Evolutionary conservation across 352 stramenopile species (phyloP), one percentile per base, ranked within the genome.

Genomic region (Pythium dissimile): DNA sequence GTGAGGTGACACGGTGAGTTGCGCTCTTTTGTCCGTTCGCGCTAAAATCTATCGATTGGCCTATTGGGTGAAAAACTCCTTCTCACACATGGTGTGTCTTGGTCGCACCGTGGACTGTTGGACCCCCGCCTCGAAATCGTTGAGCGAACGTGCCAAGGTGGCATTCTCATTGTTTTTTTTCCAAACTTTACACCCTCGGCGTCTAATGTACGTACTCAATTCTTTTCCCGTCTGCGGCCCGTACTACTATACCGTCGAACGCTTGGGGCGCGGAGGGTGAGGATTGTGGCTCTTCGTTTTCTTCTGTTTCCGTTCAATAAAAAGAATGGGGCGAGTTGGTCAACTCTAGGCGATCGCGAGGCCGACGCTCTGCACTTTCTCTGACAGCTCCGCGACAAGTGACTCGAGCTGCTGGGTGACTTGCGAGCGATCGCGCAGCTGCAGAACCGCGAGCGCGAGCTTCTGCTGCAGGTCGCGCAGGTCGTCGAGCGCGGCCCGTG

Each of bases 331-430:
- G 6, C 20, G 7, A 4, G 6, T 41, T 15, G 16, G 5, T 32
- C 12, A 11, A 15, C n/a, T 39, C 56, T 67, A 89, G 35, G 73
- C 77, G 59, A 88, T 57, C 37, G 68, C 77, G 26, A 86, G 59
- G 24, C 73, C 72, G 41, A 88, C 73, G 21, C 70, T 85, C 27
- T 84, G 69, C 18, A 90, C 76, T 54, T 90, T 90, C 54, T 90
- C 80, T 11, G 77, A 84, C 23, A 90, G 63, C 51, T 90, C 80
- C 1, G 72, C 72, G 20, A 90, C 68, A 16, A 90, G 57, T 26
- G 68, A 65, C 43, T 90, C 80, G 18, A 90, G 64, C 35, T 84
- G 74, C 35, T 85, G 58, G 15, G 74, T 72, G 42, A 73, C 63
- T 44, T 90, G 74, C 6, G 80, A 86, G 18, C 77, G 77, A 43